Conservation (phyloP, 305 asterid genomes). For the Andrographis paniculata region DNA sequence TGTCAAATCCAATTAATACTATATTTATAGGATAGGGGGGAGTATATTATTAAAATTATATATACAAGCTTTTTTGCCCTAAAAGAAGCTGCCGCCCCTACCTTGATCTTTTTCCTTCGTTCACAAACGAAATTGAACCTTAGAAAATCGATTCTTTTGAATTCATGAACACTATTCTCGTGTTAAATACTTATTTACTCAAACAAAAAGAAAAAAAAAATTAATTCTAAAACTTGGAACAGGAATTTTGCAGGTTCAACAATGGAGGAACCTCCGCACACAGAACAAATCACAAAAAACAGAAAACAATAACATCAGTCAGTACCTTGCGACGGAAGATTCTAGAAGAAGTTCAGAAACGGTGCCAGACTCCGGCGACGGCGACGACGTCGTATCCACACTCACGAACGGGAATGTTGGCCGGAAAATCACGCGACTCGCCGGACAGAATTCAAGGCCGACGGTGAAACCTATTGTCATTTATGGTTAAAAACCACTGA, state of each 20-base stretch:
- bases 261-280: neutral
- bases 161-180: too few relatives aligned
- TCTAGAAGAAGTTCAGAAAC: constrained; percentile 15
- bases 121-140: too few relatives aligned
- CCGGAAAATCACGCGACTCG: neutral
- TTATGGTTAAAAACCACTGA: constrained; percentile 1
- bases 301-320: constrained; percentile 14
- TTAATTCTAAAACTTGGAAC: neutral
- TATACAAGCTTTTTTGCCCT: too few relatives aligned
- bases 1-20: too few relatives aligned
- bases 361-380: constrained; percentile 6
- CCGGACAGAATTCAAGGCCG: constrained; percentile 3
- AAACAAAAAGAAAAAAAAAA: too few relatives aligned
- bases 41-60: too few relatives aligned
- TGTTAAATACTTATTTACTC: too few relatives aligned
- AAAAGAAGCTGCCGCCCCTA: too few relatives aligned
- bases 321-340: constrained; percentile 14
- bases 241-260: neutral
- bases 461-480: constrained; percentile 20
- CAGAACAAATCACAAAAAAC: neutral
- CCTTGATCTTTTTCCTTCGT: too few relatives aligned
- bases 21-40: too few relatives aligned
- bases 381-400: neutral
- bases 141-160: too few relatives aligned
- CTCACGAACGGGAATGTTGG: neutral